Evolutionary conservation across 2,329 filamentous ascomycete genomes (phyloP).

Genomic region (Diaporthe sp.): DNA sequence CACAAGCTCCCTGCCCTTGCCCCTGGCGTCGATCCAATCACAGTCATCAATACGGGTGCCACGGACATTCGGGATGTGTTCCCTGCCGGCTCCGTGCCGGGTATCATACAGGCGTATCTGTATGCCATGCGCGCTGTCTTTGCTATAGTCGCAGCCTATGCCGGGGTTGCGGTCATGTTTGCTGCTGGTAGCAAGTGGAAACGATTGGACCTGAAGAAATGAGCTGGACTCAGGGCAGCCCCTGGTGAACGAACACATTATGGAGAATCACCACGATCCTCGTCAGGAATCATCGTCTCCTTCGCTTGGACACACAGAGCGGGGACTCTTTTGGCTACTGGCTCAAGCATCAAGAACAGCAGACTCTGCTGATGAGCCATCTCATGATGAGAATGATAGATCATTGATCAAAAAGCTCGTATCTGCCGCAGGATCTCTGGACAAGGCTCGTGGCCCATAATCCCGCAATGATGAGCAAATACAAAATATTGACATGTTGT

Average conservation of each 20-base stretch:
- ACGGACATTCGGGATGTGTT: constrained; percentile 10
- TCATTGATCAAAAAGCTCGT: not conserved
- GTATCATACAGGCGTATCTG: constrained; percentile 21
- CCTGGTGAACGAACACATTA: no score
- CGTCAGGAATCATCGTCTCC: not conserved
- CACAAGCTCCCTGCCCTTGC: not conserved
- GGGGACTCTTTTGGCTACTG: no score
- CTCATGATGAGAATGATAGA: not conserved
- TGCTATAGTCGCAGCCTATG: not conserved
- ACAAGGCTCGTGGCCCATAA: not conserved
- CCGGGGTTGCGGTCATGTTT: constrained; percentile 7
- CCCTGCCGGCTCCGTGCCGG: not conserved
- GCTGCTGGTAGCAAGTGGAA: not conserved
- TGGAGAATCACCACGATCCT: not conserved
- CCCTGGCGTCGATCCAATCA: constrained; percentile 11
- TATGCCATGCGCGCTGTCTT: not conserved
- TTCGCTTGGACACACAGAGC: no score
- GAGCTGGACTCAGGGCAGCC: not conserved
- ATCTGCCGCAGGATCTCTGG: not conserved
- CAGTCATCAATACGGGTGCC: constrained; percentile 32
- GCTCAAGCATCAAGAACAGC: not conserved
- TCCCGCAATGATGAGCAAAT: not conserved
- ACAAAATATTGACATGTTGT: not conserved
- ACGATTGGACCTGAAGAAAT: not conserved
- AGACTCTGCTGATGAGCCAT: not conserved